These are phyloP conservation scores for Closterium sp. DNA, from an alignment of 139 green algal genomes.

Conservation along the genomic window DNA sequence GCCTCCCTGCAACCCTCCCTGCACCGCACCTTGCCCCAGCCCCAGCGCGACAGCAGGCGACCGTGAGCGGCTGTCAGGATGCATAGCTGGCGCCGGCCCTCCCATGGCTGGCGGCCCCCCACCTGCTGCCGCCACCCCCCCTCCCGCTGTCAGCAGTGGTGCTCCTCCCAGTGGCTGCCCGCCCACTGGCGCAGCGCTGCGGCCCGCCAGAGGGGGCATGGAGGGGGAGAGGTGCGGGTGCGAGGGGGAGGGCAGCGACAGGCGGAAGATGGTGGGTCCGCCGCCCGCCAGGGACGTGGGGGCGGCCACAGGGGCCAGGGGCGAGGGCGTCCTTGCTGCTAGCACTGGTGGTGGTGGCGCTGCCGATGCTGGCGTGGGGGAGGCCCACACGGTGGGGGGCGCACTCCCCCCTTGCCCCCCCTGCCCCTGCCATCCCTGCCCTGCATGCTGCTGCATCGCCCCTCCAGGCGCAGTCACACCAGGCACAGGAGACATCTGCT, in stretches of 20 bases:
- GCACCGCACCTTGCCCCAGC: no score
- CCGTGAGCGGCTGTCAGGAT: background rate
- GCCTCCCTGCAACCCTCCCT: background rate
- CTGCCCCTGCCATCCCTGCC: background rate
- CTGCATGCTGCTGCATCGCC: background rate
- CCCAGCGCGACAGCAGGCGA: no score
- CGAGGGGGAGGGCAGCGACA: background rate
- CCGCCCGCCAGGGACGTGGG: background rate
- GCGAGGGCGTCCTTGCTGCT: background rate
- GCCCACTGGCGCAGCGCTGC: background rate
- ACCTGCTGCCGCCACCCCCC: background rate
- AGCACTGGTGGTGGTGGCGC: background rate
- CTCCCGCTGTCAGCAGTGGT: no score
- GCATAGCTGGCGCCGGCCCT: no score
- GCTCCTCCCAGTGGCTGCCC: no score
- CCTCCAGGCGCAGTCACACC: background rate
- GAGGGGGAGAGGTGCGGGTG: background rate
- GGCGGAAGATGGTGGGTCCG: background rate
- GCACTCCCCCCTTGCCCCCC: background rate
- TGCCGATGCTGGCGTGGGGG: background rate
- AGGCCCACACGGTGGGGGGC: background rate
- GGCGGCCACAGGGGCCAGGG: background rate
- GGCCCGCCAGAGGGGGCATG: background rate
- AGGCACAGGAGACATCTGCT: background rate
- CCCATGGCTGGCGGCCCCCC: no score